Evolutionary conservation across 1,284 basidiomycete species (phyloP), one percentile per base, ranked within the genome.

Genomic region (Acaromyces ingoldii): DNA sequence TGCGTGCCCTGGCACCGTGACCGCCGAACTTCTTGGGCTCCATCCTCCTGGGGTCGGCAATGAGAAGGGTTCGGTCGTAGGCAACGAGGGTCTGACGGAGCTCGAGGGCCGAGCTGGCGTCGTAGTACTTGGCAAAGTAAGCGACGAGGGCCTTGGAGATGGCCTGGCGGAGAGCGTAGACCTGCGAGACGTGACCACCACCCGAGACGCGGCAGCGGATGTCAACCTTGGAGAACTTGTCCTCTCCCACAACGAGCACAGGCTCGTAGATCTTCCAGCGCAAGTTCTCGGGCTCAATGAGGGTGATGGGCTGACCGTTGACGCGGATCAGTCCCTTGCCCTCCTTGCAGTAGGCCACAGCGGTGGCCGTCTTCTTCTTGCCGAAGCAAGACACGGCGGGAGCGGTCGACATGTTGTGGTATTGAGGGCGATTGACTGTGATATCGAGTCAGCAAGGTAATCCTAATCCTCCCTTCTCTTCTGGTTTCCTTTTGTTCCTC

Each of bases 111-210:
- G 89, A 93, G 78, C 87, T 91, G 64, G 95, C 95, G 77, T 99
- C 95, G 79, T 92, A 84, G 83, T 96, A 95, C 82, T 98, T 98
- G 81, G 91, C 88, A 79, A 93, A 93, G 84, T 76, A 92, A 51
- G 93, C 95, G 74, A 99, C 89, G 64, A 98, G 80, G 58, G 93
- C 92, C 82, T 96, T 98, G 72, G 91, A 88, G 73, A 99, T 95
- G 45, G 95, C 95, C 82, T 99, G 95, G 70, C 95, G 91, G 79
- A 98, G 91, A 65, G 95, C 95, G 80, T 98, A 99, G 65, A 98
- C 84, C 80, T 98, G 95, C 59, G 93, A 96, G 62, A 91, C 92
- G 82, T 97, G 93, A 80, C 95, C 95, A 85, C 95, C 95, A 80
- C 95, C 95, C 80, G 92, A 93, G 68, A 96, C 95, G 55, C 92